Percentiles rank a stretch among this genome's conserved stretches.
Evolutionary conservation across 2,329 filamentous ascomycete genomes (phyloP).

Genomic region (Alternaria viburni): DNA sequence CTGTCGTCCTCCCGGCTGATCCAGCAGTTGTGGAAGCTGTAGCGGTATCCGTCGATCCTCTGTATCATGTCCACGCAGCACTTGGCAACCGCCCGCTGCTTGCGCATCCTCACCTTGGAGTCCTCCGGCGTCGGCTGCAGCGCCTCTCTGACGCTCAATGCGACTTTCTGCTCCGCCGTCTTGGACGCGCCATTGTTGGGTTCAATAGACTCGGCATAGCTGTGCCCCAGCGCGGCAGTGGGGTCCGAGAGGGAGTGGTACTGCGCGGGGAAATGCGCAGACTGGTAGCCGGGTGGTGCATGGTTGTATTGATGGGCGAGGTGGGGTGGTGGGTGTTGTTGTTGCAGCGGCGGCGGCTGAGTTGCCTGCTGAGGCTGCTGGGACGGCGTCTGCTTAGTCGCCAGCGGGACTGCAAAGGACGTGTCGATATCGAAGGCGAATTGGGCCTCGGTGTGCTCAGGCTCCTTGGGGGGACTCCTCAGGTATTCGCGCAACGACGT

Average conservation of each 20-base stretch:
- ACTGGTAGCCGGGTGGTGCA: slow-evolving; percentile 38
- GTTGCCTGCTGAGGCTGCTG: slow-evolving; percentile 1
- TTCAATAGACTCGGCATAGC: slow-evolving; percentile 17
- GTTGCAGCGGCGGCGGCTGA: not conserved
- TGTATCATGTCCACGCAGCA: slow-evolving; percentile 53
- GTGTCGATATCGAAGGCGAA: slow-evolving; percentile 48
- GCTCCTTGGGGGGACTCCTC: slow-evolving; percentile 37
- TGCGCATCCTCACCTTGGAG: slow-evolving; percentile 51
- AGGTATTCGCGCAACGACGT: slow-evolving; percentile 45
- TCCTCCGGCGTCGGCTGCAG: slow-evolving; percentile 45
- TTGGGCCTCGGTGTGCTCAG: slow-evolving; percentile 49
- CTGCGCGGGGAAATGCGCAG: slow-evolving; percentile 29
- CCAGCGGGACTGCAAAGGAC: slow-evolving; percentile 39
- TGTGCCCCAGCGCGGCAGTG: slow-evolving; percentile 30
- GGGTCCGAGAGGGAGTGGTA: slow-evolving; percentile 37
- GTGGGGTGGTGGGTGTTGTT: slow-evolving; percentile 9
- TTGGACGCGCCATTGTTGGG: slow-evolving; percentile 14
- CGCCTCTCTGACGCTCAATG: slow-evolving; percentile 46
- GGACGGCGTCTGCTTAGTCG: slow-evolving; percentile 1
- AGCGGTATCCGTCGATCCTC: slow-evolving; percentile 54
- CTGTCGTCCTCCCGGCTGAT: slow-evolving; percentile 54
- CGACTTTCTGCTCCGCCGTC: slow-evolving; percentile 31
- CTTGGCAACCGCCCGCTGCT: slow-evolving; percentile 56
- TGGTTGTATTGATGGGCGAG: slow-evolving; percentile 19
- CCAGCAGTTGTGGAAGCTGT: slow-evolving; percentile 60